These are phyloP conservation scores for Camelina neglecta DNA, from an alignment of 345 rosid species.

Conservation along the genomic window DNA sequence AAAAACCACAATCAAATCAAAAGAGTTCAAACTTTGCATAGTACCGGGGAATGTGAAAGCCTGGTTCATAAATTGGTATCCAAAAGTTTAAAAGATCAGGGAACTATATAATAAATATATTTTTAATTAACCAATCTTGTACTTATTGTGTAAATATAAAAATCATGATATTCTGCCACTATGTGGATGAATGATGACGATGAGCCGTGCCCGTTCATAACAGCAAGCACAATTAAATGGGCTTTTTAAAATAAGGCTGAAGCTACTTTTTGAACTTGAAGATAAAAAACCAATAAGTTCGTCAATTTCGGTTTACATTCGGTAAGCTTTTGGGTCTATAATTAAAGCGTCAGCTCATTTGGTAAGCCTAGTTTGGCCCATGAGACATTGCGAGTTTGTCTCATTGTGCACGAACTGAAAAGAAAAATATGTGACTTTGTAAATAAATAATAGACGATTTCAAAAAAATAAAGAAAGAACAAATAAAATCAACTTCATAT, in stretches of 20 bases:
- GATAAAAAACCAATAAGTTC: background rate
- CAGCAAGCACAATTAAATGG: conserved; percentile 1
- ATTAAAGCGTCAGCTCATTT: background rate
- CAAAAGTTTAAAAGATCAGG: background rate
- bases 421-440: background rate
- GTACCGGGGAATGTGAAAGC: background rate
- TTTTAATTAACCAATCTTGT: no score
- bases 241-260: background rate
- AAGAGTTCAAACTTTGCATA: conserved; percentile 18
- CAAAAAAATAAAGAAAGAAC: background rate
- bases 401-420: background rate
- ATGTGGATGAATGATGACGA: background rate
- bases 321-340: background rate
- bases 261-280: background rate
- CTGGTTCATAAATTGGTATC: background rate
- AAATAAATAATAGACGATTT: background rate
- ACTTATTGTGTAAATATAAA: no score
- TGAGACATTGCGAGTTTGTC: background rate
- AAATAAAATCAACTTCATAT: background rate
- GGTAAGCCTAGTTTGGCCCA: conserved; percentile 12
- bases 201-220: background rate
- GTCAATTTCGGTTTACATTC: background rate
- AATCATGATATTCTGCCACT: background rate
- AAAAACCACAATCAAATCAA: conserved; percentile 13
- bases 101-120: no score